Evolutionary conservation across 179 eudicot genomes (phyloP).

Genomic region (Sideroxylon spinosum): DNA sequence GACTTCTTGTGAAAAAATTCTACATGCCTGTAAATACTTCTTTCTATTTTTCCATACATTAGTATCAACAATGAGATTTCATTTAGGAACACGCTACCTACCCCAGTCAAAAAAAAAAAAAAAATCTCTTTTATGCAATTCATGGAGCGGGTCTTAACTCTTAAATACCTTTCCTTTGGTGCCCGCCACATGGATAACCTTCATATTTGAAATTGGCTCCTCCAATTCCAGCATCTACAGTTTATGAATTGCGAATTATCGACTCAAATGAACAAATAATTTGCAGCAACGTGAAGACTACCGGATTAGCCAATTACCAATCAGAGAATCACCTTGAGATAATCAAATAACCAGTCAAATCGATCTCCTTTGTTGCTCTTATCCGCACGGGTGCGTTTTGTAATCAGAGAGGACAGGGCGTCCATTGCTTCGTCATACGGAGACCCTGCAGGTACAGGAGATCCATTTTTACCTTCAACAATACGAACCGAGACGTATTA

Average conservation of each 20-base stretch:
- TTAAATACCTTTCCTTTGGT: constrained; percentile 88
- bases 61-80: neutral
- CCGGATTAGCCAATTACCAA: neutral
- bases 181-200: constrained; percentile 95
- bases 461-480: constrained; percentile 45
- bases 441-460: constrained; percentile 24
- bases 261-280: neutral
- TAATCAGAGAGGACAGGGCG: constrained; percentile 81
- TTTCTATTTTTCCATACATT: neutral
- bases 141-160: no score
- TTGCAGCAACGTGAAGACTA: neutral
- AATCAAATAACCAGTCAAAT: constrained; percentile 69
- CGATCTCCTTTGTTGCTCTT: constrained; percentile 70
- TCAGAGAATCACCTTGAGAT: constrained; percentile 50
- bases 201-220: constrained; percentile 73
- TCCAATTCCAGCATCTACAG: constrained; percentile 82
- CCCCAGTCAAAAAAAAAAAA: neutral
- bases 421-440: constrained; percentile 88
- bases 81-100: neutral
- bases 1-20: neutral
- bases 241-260: neutral
- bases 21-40: neutral
- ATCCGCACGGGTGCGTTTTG: constrained; percentile 81
- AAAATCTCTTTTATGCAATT: neutral
- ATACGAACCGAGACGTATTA: constrained; percentile 13